Base-by-base conservation (phyloP, 2,329 filamentous ascomycete species). In the Parafenestella ontariensis region DNA sequence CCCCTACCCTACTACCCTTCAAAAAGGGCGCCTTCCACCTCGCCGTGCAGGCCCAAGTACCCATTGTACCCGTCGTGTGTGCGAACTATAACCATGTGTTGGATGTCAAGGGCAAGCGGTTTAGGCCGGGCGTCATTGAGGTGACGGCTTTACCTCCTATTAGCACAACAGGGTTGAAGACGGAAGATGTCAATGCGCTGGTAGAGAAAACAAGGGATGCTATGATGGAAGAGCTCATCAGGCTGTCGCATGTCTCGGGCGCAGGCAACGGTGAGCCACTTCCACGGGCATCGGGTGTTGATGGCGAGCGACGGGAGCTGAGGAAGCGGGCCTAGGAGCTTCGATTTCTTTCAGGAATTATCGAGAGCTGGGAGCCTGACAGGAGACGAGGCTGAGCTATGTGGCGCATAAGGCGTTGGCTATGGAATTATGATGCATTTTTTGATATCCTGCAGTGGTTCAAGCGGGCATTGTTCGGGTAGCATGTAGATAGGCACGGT, bases 21-120 rank as follows among this genome's bases (percentile, higher is more conserved):
- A 99, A 99, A 81, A 99, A 99, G 82, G 95, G 95, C 55, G 95
- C 94, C 42, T 99, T 99, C 78, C 94, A 99, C 76, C 84, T 99
- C 29, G 95, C 95, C 41, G 86, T 99, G 18, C 91, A 98, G 81
- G 94, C 94, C 2, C 90, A 92, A 62, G 95, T 97, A 5, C 93
- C 93, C 23, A 91, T 99, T 67, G 89, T 99, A 3, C 95, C 95
- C 0, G 84, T 96, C 31, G 81, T 82, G 2, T 74, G 77, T n/a
- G 81, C 79, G 18, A 83, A 82, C 63, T 83, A 83, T 65, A 73
- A 65, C 56, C 74, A 82, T 55, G 72, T 83, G 3, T 56, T 83
- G 29, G 78, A 80, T 54, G 62, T 80, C 17, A 78, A 79, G 73
- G 71, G 64, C 59, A 76, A 75, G 69, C 65, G 68, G 5, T 80